A percentile compares a stretch with the other conserved stretches of the same genome.
These are phyloP conservation scores for Gentiana macrophylla DNA, from an alignment of 257 asterid species.

Conservation along the genomic window DNA sequence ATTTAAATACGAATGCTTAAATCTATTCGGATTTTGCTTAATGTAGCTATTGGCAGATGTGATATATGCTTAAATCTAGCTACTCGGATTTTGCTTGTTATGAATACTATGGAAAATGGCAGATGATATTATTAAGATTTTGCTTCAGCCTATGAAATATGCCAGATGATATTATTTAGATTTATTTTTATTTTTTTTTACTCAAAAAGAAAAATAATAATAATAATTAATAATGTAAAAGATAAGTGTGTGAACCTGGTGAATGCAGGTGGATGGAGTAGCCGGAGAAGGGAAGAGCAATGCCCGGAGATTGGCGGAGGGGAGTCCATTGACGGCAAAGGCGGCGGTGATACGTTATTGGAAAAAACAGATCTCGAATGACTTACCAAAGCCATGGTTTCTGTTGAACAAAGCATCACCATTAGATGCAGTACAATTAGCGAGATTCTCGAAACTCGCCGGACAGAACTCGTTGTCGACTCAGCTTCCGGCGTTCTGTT, in stretches of 20 bases:
- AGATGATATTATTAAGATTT: background rate
- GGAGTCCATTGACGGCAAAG: conserved; percentile 21
- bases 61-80: too few relatives aligned
- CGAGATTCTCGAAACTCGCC: conserved; percentile 32
- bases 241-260: background rate
- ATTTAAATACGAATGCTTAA: too few relatives aligned
- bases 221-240: too few relatives aligned
- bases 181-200: background rate
- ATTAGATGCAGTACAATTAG: conserved; percentile 17
- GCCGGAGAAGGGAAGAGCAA: conserved; percentile 4
- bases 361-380: conserved; percentile 20
- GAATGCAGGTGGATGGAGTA: conserved; percentile 14
- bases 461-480: conserved; percentile 46
- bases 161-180: background rate
- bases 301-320: conserved; percentile 13
- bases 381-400: conserved; percentile 22
- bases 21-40: too few relatives aligned
- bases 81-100: too few relatives aligned
- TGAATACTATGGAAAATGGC: background rate
- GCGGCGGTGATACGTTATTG: conserved; percentile 24
- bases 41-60: too few relatives aligned
- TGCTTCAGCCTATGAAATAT: background rate
- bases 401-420: conserved; percentile 23
- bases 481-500: conserved; percentile 50
- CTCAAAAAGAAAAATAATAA: too few relatives aligned